A percentile compares a stretch with the other conserved stretches of the same genome.
Conservation (phyloP, 805 yeast genomes). For the Ogataea polymorpha region DNA sequence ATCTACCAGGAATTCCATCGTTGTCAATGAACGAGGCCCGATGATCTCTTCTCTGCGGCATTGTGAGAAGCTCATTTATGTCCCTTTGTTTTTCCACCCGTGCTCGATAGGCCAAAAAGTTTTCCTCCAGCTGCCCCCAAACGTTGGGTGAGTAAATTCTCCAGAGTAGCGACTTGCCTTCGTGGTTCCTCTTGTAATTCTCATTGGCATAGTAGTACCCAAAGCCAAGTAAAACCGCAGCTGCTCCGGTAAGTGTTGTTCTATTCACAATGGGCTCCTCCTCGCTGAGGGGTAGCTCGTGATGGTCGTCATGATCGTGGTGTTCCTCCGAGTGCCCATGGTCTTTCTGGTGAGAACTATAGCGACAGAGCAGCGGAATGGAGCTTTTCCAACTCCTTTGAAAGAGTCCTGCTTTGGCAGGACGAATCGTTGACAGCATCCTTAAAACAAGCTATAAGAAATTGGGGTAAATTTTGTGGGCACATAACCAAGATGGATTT, state of each 20-base stretch:
- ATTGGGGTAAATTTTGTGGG: slow-evolving; percentile 11
- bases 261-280: slow-evolving; percentile 30
- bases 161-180: slow-evolving; percentile 27
- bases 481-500: slow-evolving; percentile 10
- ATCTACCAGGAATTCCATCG: slow-evolving; percentile 32
- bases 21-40: slow-evolving; percentile 22
- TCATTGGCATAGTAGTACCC: slow-evolving; percentile 48
- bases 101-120: slow-evolving; percentile 22
- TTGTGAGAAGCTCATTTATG: slow-evolving; percentile 20
- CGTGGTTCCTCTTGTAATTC: slow-evolving; percentile 45
- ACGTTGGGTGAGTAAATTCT: slow-evolving; percentile 15
- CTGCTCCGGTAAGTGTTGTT: slow-evolving; percentile 22
- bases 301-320: slow-evolving; percentile 15
- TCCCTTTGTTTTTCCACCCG: slow-evolving; percentile 23
- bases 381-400: neutral
- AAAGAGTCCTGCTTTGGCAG: neutral
- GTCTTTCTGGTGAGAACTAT: neutral
- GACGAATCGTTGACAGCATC: neutral
- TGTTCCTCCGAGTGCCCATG: neutral
- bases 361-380: neutral
- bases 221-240: slow-evolving; percentile 29
- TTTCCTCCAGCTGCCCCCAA: slow-evolving; percentile 20
- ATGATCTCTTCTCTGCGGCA: slow-evolving; percentile 13
- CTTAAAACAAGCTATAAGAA: neutral
- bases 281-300: slow-evolving; percentile 24